Evolutionary conservation across 208 protist genomes (phyloP), one percentile per base, ranked within the genome.

Genomic region (Polymyxa betae): DNA sequence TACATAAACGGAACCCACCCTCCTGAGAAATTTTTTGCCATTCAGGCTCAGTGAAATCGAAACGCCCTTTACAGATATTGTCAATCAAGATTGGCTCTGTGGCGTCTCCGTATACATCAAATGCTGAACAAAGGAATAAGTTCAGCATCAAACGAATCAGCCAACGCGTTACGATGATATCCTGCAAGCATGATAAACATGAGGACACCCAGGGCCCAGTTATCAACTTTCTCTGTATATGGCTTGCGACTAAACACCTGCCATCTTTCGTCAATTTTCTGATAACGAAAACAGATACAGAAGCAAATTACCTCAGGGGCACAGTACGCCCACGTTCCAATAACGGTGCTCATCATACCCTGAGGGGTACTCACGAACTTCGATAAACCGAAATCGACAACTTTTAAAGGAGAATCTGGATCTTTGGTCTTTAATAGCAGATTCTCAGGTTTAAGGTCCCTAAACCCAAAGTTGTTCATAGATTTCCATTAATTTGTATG

Each of bases 341-440:
- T 66, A 12, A 89, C 43, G n/a, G 88, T 89, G n/a, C 38, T 89
- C 38, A 66, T n/a, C 64, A 29, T 66, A 12, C 38, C 20, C 45
- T 89, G 43, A 16, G 20, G 41, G n/a, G 45, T 66, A 29, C 88
- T 88, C 64, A 88, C 44, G 45, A 89, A 89, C n/a, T 66, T 66
- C 20, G 89, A 38, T 16, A 91, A 44, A 20, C 89, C 89, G 29
- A 91, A 91, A 82, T 91, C 89, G 38, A 77, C 40, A 16, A 91
- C 88, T n/a, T 91, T 91, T 5, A 91, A n/a, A n/a, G 89, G 89
- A 5, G n/a, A 92, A n/a, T 89, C 89, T 44, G 44, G 88, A 44
- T 91, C 89, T 44, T 91, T 38, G 77, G 87, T 24, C n/a, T 88
- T 54, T 32, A 54, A n/a, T 16, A 89, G 45, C 20, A 89, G 88